Conservation (phyloP, 176 grass and related monocot genomes). For the Eragrostis nindensis region DNA sequence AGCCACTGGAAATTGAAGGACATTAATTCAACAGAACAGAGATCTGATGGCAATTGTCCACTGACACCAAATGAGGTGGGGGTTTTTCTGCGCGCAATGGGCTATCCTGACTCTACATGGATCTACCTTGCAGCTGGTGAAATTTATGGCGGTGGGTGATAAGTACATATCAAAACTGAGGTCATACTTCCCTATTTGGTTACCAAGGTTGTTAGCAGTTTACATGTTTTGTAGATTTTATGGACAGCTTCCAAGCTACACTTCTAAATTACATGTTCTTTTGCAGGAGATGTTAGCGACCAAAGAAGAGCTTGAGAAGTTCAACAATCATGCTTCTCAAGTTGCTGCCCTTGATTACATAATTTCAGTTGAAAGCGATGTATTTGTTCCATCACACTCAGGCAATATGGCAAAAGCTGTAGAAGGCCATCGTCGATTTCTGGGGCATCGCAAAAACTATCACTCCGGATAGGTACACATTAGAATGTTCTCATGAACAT, state of each 20-base stretch:
- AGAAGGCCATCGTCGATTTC: constrained; percentile 88
- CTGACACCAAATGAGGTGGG: constrained; percentile 86
- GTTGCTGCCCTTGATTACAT: constrained; percentile 92
- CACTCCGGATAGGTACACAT: constrained; percentile 75
- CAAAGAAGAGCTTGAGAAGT: constrained; percentile 69
- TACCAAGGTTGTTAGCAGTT: constrained; percentile 68
- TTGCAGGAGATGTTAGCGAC: constrained; percentile 72
- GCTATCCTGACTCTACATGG: constrained; percentile 83
- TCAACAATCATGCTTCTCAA: constrained; percentile 78
- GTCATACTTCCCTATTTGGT: constrained; percentile 82
- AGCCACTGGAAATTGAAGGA: constrained; percentile 96
- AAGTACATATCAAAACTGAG: constrained; percentile 82
- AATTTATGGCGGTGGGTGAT: constrained; percentile 94
- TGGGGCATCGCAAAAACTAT: constrained; percentile 86
- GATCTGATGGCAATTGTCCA: constrained; percentile 80
- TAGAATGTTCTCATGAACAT: background rate
- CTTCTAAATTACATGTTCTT: constrained; percentile 23
- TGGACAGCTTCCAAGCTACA: background rate
- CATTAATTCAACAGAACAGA: constrained; percentile 88
- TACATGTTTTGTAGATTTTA: constrained; percentile 15
- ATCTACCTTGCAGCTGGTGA: constrained; percentile 94
- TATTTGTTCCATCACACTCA: constrained; percentile 79
- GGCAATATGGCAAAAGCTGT: constrained; percentile 99
- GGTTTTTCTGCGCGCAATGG: constrained; percentile 74
- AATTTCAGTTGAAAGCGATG: constrained; percentile 95